Conservation (phyloP, 2,329 filamentous ascomycete genomes). For the Berkeleyomyces rouxiae region DNA sequence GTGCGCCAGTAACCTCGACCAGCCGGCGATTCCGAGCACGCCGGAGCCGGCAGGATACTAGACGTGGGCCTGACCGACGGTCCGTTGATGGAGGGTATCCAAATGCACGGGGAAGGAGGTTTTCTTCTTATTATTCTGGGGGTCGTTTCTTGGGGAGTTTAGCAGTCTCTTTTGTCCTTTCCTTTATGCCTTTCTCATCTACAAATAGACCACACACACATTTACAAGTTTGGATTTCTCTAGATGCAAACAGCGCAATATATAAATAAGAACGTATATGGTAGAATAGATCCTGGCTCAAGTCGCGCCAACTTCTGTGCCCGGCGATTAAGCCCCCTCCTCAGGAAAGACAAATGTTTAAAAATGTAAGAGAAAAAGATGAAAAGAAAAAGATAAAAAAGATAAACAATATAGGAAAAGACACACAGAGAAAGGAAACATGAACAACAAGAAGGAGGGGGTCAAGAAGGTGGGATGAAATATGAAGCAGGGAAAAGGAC, state of each 20-base stretch:
- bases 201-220: neutral
- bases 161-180: neutral
- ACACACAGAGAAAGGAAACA: constrained; percentile 17
- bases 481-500: constrained; percentile 11
- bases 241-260: neutral
- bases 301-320: neutral
- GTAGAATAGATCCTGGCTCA: neutral
- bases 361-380: constrained; percentile 17
- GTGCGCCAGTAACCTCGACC: constrained; percentile 30
- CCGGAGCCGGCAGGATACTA: constrained; percentile 37
- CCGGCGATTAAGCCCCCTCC: constrained; percentile 14
- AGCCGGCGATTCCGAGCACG: constrained; percentile 29
- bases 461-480: neutral
- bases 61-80: neutral
- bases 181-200: neutral
- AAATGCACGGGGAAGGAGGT: neutral
- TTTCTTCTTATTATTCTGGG: neutral
- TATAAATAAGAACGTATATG: constrained; percentile 18
- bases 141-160: neutral
- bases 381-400: constrained; percentile 17
- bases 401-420: constrained; percentile 12
- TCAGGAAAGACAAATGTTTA: constrained; percentile 11
- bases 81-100: neutral
- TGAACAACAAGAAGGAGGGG: constrained; percentile 18
- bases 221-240: neutral